Evolutionary conservation across 2,329 filamentous ascomycete species (phyloP).

Genomic region (Decorospora gaudefroyi): DNA sequence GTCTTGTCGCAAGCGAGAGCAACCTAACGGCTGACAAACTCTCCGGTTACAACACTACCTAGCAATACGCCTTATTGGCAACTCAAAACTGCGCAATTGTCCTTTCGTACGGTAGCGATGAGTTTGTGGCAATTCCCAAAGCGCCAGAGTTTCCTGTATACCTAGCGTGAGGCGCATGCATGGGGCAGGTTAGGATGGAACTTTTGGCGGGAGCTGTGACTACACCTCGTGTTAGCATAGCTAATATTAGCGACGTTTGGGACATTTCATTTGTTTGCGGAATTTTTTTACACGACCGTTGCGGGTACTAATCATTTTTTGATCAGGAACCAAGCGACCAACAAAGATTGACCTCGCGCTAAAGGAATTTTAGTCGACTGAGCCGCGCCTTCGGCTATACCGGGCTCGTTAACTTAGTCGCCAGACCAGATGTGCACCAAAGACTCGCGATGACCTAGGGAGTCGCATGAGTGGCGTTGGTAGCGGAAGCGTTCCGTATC

Average conservation of each 20-base stretch:
- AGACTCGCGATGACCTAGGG: constrained; percentile 13
- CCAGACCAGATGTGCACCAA: constrained; percentile 13
- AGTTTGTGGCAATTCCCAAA: constrained; percentile 29
- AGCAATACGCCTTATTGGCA: constrained; percentile 16
- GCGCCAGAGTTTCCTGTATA: constrained; percentile 15
- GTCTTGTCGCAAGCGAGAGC: constrained; percentile 32
- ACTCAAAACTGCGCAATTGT: constrained; percentile 24
- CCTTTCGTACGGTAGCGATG: constrained; percentile 21
- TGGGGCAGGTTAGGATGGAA: constrained; percentile 21
- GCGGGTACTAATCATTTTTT: constrained; percentile 17
- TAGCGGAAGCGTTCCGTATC: constrained; percentile 18
- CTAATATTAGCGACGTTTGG: constrained; percentile 41
- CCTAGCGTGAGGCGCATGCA: constrained; percentile 11
- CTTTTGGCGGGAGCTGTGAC: constrained; percentile 34
- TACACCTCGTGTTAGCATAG: constrained; percentile 33
- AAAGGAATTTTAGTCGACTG: constrained; percentile 14
- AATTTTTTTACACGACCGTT: constrained; percentile 14
- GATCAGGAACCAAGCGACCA: constrained; percentile 14
- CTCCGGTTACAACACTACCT: constrained; percentile 21
- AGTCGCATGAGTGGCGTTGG: constrained; percentile 17
- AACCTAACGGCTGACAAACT: constrained; percentile 38
- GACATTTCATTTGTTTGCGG: constrained; percentile 27
- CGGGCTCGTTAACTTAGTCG: constrained; percentile 10
- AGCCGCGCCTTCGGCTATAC: constrained; percentile 8
- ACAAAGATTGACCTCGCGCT: constrained; percentile 17